phyloP scores from a whole-genome alignment of 1,284 basidiomycete genomes.

The Stygiomarasmius scandens region DNA sequence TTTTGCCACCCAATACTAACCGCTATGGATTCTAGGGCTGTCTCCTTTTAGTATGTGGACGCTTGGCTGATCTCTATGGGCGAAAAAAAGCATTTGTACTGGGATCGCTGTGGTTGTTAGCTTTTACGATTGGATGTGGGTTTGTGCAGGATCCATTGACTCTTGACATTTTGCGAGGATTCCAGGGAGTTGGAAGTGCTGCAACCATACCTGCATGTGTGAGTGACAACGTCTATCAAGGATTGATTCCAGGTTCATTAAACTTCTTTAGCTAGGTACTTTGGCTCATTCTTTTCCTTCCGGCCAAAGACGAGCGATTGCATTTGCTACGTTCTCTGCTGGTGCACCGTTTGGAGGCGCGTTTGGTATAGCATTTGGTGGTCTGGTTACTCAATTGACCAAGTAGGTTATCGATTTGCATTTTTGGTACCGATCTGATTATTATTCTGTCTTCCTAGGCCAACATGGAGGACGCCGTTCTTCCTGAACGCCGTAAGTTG shows the following conservation, averaged over 20 bases:
- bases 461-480: constrained; percentile 59
- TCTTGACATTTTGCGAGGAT: constrained; percentile 65
- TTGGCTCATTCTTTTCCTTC: constrained; percentile 76
- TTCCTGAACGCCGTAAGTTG: constrained; percentile 45
- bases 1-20: neutral
- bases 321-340: constrained; percentile 71
- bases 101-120: constrained; percentile 50
- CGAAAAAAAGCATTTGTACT: constrained; percentile 62
- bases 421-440: neutral
- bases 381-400: constrained; percentile 46
- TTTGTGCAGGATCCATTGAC: constrained; percentile 54
- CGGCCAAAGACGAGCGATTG: constrained; percentile 64
- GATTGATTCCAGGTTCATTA: neutral
- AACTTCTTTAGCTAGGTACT: constrained; percentile 75
- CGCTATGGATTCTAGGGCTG: constrained; percentile 52
- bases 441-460: constrained; percentile 20
- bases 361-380: constrained; percentile 49
- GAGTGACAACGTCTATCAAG: constrained; percentile 27
- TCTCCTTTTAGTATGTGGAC: constrained; percentile 68
- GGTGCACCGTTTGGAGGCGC: constrained; percentile 53
- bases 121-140: constrained; percentile 56
- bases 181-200: constrained; percentile 73
- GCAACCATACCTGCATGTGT: constrained; percentile 72
- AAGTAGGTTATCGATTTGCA: constrained; percentile 19
- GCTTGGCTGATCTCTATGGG: constrained; percentile 75